These are phyloP conservation scores for Kwoniella shandongensis DNA, from an alignment of 768 basidiomycete species.

Conservation along the genomic window DNA sequence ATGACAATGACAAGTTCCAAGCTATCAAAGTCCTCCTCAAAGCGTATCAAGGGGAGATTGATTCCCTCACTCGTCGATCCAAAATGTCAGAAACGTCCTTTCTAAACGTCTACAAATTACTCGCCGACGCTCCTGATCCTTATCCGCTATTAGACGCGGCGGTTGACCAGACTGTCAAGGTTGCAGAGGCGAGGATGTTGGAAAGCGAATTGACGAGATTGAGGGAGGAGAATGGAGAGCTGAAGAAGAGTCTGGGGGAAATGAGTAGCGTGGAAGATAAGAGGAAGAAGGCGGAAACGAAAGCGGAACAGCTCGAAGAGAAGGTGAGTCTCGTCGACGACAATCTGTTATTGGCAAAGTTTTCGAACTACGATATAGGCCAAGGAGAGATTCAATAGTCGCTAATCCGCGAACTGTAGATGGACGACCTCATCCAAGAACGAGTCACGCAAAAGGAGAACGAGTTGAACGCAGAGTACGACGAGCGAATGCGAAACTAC, in stretches of 20 bases:
- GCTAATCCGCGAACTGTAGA: no score
- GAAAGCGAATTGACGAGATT: slow-evolving; percentile 71
- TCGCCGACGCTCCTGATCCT: slow-evolving; percentile 96
- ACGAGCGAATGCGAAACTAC: slow-evolving; percentile 92
- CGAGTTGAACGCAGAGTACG: slow-evolving; percentile 93
- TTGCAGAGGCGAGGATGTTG: slow-evolving; percentile 73
- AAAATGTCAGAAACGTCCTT: slow-evolving; percentile 94
- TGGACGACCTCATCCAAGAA: slow-evolving; percentile 90
- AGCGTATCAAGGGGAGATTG: slow-evolving; percentile 96
- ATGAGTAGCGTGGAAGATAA: slow-evolving; percentile 64
- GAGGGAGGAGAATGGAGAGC: slow-evolving; percentile 76
- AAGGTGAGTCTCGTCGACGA: slow-evolving; percentile 60
- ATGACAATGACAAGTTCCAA: slow-evolving; percentile 74
- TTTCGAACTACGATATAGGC: slow-evolving; percentile 7
- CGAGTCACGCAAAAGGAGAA: slow-evolving; percentile 90
- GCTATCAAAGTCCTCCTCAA: slow-evolving; percentile 90
- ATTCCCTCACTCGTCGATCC: slow-evolving; percentile 86
- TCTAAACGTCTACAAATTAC: slow-evolving; percentile 90
- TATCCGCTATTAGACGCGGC: slow-evolving; percentile 94
- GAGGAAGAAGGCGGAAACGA: slow-evolving; percentile 72
- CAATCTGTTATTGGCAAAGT: neutral
- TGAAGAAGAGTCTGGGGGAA: slow-evolving; percentile 71
- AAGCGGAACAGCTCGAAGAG: slow-evolving; percentile 75
- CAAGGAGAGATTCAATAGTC: slow-evolving; percentile 1
- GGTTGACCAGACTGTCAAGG: slow-evolving; percentile 91